Conservation (phyloP, 352 stramenopile genomes). For the Saprolegnia parasitica region DNA sequence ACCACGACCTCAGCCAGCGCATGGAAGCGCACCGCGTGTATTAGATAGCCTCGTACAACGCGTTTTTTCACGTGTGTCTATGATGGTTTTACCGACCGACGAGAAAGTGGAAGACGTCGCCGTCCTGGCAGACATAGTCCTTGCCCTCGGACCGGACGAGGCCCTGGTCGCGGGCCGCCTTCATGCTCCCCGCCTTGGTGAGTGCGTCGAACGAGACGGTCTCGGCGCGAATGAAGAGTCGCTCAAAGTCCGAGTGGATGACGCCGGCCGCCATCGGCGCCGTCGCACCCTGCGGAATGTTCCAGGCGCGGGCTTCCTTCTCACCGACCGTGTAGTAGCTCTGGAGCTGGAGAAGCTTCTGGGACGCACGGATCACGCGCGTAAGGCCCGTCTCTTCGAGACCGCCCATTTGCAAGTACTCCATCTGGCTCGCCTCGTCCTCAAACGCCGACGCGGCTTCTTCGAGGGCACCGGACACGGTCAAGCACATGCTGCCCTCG, state of each 20-base stretch:
- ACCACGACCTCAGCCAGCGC: conserved; percentile 4
- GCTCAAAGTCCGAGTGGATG: conserved; percentile 88
- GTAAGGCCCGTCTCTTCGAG: conserved; percentile 72
- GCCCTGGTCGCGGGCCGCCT: conserved; percentile 91
- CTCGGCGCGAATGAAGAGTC: conserved; percentile 87
- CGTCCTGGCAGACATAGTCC: conserved; percentile 97
- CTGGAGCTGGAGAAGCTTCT: conserved; percentile 92
- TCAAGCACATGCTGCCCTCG: conserved; percentile 65
- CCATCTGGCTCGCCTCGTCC: conserved; percentile 86
- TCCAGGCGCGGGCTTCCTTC: conserved; percentile 81
- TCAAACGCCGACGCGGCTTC: conserved; percentile 76
- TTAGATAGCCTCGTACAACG: background rate
- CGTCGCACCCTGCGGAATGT: conserved; percentile 68
- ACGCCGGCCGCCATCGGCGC: conserved; percentile 64
- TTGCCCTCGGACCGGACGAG: conserved; percentile 94
- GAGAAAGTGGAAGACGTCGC: conserved; percentile 98
- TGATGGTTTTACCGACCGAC: conserved; percentile 50
- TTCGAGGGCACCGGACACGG: conserved; percentile 69
- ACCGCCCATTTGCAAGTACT: conserved; percentile 90
- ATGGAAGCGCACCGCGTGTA: conserved; percentile 9
- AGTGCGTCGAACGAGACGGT: conserved; percentile 96
- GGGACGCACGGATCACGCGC: conserved; percentile 83
- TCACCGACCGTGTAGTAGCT: conserved; percentile 96
- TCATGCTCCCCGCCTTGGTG: conserved; percentile 88
- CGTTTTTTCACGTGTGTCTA: background rate